These are phyloP conservation scores for Neurospora sp. DNA, from an alignment of 495 filamentous ascomycete genomes.

Conservation along the genomic window DNA sequence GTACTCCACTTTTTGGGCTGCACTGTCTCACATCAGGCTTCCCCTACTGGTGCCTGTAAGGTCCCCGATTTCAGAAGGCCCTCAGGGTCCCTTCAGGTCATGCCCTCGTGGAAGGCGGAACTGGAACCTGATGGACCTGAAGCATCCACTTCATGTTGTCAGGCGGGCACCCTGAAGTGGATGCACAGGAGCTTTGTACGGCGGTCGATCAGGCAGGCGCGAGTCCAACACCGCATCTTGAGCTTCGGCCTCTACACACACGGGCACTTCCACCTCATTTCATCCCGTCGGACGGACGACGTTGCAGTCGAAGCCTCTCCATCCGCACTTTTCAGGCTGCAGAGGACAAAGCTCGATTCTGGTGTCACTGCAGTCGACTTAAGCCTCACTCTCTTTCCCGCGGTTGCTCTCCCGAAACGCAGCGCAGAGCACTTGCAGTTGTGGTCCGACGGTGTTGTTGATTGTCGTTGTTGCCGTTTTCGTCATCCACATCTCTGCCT, in stretches of 20 bases:
- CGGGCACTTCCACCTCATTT: not conserved
- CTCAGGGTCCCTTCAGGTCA: not conserved
- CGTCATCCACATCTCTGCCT: not conserved
- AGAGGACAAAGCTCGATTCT: not conserved
- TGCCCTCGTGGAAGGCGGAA: not conserved
- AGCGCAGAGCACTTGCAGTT: not conserved
- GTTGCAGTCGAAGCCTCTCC: not conserved
- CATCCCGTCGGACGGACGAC: not conserved
- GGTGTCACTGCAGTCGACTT: not conserved
- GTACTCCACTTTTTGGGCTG: not conserved
- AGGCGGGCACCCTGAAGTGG: not conserved
- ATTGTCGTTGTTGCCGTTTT: not conserved
- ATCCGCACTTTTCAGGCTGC: not conserved
- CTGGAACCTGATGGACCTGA: not conserved
- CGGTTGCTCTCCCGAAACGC: not conserved
- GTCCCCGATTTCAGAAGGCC: not conserved
- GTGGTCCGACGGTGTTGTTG: not conserved
- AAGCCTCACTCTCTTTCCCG: not conserved
- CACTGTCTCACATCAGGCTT: not conserved
- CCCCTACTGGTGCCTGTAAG: not conserved
- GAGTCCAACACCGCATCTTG: not conserved
- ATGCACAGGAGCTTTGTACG: not conserved
- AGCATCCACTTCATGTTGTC: not conserved
- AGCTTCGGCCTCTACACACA: not conserved
- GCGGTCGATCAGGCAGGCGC: not conserved